Percentiles rank a stretch among this genome's conserved stretches.
These are phyloP conservation scores for Leccinum ochraceum DNA, from an alignment of 768 basidiomycete genomes.

Conservation along the genomic window DNA sequence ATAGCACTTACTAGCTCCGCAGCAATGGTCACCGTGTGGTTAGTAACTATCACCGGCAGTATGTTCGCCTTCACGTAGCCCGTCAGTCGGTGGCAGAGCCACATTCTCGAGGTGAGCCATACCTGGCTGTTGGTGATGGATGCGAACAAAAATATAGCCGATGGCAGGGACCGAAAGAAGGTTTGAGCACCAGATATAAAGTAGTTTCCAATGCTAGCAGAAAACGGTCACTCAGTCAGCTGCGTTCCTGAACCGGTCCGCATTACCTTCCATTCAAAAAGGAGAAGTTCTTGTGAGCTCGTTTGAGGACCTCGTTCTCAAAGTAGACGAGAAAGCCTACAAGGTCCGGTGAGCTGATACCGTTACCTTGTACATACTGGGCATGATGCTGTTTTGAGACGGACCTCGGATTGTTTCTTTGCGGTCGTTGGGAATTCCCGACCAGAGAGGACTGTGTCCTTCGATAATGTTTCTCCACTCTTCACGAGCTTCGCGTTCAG, in stretches of 20 bases:
- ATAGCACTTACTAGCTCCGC: slow-evolving; percentile 66
- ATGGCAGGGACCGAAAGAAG: slow-evolving; percentile 91
- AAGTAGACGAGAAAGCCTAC: slow-evolving; percentile 92
- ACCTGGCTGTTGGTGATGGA: slow-evolving; percentile 83
- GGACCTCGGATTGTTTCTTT: slow-evolving; percentile 90
- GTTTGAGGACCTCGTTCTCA: slow-evolving; percentile 81
- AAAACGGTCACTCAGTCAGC: slow-evolving; percentile 3
- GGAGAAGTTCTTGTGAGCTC: slow-evolving; percentile 93
- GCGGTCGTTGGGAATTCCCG: slow-evolving; percentile 82
- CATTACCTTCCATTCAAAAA: slow-evolving; percentile 85
- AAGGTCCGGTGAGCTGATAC: slow-evolving; percentile 2
- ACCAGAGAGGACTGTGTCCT: slow-evolving; percentile 79
- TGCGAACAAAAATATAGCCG: slow-evolving; percentile 91
- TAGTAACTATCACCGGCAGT: slow-evolving; percentile 89
- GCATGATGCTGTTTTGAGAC: slow-evolving; percentile 8
- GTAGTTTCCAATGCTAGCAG: slow-evolving; percentile 79
- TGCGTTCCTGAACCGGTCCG: background rate
- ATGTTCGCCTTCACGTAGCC: slow-evolving; percentile 61
- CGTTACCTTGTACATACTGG: background rate
- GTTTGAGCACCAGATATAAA: slow-evolving; percentile 86
- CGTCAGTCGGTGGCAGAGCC: slow-evolving; percentile 14
- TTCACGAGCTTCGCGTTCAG: slow-evolving; percentile 78
- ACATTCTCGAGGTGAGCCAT: slow-evolving; percentile 18
- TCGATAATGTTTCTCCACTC: slow-evolving; percentile 93
- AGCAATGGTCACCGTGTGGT: slow-evolving; percentile 94